phyloP scores from a whole-genome alignment of 192 early-diverging fungal species.

The Linnemannia hyalina region DNA sequence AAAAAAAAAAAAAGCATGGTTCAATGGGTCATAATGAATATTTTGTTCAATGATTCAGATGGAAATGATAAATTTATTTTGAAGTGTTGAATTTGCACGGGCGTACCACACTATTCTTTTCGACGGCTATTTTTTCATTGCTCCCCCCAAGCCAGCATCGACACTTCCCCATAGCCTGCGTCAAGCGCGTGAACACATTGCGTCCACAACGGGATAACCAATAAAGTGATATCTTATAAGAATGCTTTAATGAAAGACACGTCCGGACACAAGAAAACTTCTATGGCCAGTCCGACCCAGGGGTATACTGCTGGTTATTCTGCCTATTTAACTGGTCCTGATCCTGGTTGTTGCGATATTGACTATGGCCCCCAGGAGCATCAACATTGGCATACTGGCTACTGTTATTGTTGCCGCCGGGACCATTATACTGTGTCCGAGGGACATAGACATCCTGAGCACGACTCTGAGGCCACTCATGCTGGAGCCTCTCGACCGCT shows the following conservation, averaged over 20 bases:
- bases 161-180: too few relatives aligned
- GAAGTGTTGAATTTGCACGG: too few relatives aligned
- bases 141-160: too few relatives aligned
- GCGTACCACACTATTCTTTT: too few relatives aligned
- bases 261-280: neutral
- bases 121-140: too few relatives aligned
- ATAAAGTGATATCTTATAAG: neutral
- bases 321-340: neutral
- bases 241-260: neutral
- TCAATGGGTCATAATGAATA: too few relatives aligned
- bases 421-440: conserved; percentile 26
- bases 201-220: too few relatives aligned
- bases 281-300: neutral
- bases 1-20: too few relatives aligned
- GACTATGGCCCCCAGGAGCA: neutral
- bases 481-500: conserved; percentile 46
- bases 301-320: neutral
- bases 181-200: neutral
- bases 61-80: too few relatives aligned
- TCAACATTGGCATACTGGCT: too few relatives aligned
- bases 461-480: conserved; percentile 45
- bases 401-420: neutral
- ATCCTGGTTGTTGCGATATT: neutral
- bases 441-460: conserved; percentile 24
- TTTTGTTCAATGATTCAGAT: too few relatives aligned